A percentile compares a stretch with the other conserved stretches of the same genome.
Evolutionary conservation across 1,284 basidiomycete species (phyloP).

Genomic region (Melampsora americana): DNA sequence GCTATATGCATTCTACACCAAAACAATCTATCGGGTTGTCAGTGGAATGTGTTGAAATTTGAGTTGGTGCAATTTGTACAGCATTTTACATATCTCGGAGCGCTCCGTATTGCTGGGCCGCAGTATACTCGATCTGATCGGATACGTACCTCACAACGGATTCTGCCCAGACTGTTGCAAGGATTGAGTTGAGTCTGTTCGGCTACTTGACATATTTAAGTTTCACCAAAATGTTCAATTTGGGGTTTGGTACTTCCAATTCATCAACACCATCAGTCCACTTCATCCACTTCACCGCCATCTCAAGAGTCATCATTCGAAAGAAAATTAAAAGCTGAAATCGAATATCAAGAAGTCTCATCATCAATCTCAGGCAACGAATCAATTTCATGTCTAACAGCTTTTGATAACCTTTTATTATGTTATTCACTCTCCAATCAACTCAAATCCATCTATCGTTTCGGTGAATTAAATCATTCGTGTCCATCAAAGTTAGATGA

Average conservation of each 20-base stretch:
- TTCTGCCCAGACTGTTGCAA: too few species aligned
- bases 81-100: too few species aligned
- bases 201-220: neutral
- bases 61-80: too few species aligned
- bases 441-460: constrained; percentile 41
- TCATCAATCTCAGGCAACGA: constrained; percentile 42
- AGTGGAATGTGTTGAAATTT: too few species aligned
- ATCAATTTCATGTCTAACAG: constrained; percentile 32
- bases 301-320: neutral
- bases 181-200: too few species aligned
- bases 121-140: too few species aligned
- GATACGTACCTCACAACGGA: too few species aligned
- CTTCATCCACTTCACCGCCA: neutral
- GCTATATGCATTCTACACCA: too few species aligned
- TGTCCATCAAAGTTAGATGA: constrained; percentile 30
- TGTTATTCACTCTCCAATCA: constrained; percentile 42
- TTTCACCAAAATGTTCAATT: neutral
- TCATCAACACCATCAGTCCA: neutral
- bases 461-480: constrained; percentile 2
- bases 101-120: too few species aligned
- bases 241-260: neutral
- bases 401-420: constrained; percentile 24
- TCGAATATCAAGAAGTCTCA: constrained; percentile 18
- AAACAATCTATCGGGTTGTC: too few species aligned
- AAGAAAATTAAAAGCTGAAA: constrained; percentile 5